phyloP scores from a whole-genome alignment of 2,329 filamentous ascomycete genomes.

The Cordyceps javanica region DNA sequence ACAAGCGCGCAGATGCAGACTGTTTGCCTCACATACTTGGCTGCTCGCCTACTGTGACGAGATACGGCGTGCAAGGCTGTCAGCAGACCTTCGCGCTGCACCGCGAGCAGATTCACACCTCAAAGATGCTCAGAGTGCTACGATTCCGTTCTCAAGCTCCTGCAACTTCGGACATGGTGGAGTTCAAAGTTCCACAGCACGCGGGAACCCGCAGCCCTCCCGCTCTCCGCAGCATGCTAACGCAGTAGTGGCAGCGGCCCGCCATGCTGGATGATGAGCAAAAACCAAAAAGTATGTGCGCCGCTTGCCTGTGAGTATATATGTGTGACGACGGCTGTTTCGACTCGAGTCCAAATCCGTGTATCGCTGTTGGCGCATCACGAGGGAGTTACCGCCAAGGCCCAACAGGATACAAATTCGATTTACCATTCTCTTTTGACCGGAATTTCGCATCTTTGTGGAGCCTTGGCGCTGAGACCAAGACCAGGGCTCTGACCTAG shows the following conservation, averaged over 20 bases:
- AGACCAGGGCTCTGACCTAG: slow-evolving; percentile 10
- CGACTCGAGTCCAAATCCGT: neutral
- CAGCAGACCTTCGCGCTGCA: neutral
- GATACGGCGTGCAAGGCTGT: neutral
- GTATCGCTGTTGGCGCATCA: neutral
- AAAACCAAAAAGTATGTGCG: neutral
- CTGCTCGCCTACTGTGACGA: neutral
- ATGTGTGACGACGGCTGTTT: neutral
- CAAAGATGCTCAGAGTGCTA: neutral
- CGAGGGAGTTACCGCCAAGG: neutral
- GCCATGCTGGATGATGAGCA: neutral
- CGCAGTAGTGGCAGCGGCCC: slow-evolving; percentile 8
- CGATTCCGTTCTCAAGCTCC: neutral
- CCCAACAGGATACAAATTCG: neutral
- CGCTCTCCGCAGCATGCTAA: slow-evolving; percentile 6
- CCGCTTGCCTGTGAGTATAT: neutral
- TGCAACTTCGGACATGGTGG: slow-evolving; percentile 6
- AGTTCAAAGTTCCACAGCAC: slow-evolving; percentile 9
- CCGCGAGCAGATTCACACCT: neutral
- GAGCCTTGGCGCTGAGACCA: slow-evolving; percentile 3
- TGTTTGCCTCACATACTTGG: neutral
- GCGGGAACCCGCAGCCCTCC: slow-evolving; percentile 12
- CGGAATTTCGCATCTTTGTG: slow-evolving; percentile 8
- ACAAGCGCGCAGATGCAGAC: neutral
- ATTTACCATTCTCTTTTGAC: neutral